Evolutionary conservation across 2,329 filamentous ascomycete species (phyloP).

Genomic region (Camillea tinctor): DNA sequence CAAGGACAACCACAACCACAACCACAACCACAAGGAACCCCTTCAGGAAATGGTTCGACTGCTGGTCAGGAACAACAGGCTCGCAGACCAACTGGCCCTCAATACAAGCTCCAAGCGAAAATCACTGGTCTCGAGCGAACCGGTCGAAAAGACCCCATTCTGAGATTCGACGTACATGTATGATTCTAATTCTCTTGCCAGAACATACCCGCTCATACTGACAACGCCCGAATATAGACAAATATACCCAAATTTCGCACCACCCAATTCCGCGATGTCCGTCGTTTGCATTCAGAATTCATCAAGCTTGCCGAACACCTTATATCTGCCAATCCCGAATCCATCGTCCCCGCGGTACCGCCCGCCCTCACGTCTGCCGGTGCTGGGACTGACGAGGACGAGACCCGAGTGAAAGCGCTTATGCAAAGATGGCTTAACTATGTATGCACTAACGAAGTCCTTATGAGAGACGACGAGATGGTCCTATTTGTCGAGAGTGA

Average conservation of each 20-base stretch:
- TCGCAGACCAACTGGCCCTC: conserved; percentile 60
- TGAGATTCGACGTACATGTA: conserved; percentile 97
- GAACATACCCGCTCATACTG: conserved; percentile 1
- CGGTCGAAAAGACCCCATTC: conserved; percentile 90
- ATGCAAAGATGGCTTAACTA: conserved; percentile 96
- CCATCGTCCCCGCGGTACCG: conserved; percentile 89
- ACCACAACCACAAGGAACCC: conserved; percentile 15
- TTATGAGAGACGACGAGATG: conserved; percentile 96
- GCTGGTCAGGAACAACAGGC: conserved; percentile 42
- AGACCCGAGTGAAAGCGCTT: conserved; percentile 79
- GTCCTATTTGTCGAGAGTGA: conserved; percentile 98
- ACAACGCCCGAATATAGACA: conserved; percentile 57
- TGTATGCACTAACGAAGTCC: conserved; percentile 85
- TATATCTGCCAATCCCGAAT: conserved; percentile 96
- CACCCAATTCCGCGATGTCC: conserved; percentile 96
- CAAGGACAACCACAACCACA: conserved; percentile 14
- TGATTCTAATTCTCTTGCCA: conserved; percentile 31
- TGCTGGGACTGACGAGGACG: conserved; percentile 94
- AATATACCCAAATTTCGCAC: conserved; percentile 98
- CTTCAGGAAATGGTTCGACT: conserved; percentile 18
- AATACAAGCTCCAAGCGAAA: conserved; percentile 88
- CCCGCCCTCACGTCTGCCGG: conserved; percentile 93
- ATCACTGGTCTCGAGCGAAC: conserved; percentile 91
- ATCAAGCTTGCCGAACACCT: conserved; percentile 94
- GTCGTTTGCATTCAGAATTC: conserved; percentile 93